phyloP scores from a whole-genome alignment of 140 eudicot genomes.

The Flaveria floridana region DNA sequence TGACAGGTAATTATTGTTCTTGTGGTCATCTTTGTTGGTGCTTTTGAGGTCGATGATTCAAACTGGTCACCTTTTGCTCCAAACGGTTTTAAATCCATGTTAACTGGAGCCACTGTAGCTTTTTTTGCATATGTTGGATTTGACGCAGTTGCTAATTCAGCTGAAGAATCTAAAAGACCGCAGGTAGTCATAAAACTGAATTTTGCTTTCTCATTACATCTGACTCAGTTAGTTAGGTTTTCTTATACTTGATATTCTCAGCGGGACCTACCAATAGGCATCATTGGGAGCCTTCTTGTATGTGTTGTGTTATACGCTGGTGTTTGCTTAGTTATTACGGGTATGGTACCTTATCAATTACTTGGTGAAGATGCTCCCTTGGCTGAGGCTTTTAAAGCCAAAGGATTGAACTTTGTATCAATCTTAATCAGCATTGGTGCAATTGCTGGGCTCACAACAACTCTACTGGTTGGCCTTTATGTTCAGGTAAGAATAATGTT shows the following conservation, averaged over 20 bases:
- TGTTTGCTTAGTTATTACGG: conserved; percentile 94
- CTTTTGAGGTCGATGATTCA: conserved; percentile 81
- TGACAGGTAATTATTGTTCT: conserved; percentile 83
- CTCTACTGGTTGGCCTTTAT: conserved; percentile 91
- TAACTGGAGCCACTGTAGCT: conserved; percentile 97
- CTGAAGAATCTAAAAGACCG: conserved; percentile 96
- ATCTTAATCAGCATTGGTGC: conserved; percentile 91
- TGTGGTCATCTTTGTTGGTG: conserved; percentile 72
- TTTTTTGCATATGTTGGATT: conserved; percentile 96
- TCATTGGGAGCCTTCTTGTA: conserved; percentile 86
- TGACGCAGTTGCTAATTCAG: conserved; percentile 99
- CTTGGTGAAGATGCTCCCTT: conserved; percentile 98
- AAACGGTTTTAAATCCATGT: conserved; percentile 64
- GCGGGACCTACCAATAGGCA: conserved; percentile 94
- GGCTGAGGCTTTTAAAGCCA: conserved; percentile 85
- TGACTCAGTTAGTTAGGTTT: conserved; percentile 9
- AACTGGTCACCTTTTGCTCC: conserved; percentile 98
- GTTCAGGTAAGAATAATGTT: conserved; percentile 62
- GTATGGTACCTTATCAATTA: conserved; percentile 83
- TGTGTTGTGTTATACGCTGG: conserved; percentile 73
- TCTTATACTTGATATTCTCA: conserved; percentile 33
- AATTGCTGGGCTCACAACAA: conserved; percentile 95
- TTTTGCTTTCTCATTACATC: background rate
- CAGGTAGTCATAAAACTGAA: conserved; percentile 48
- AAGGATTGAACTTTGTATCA: conserved; percentile 80